phyloP scores from a whole-genome alignment of 257 asterid genomes.

The Fraxinus excelsior region DNA sequence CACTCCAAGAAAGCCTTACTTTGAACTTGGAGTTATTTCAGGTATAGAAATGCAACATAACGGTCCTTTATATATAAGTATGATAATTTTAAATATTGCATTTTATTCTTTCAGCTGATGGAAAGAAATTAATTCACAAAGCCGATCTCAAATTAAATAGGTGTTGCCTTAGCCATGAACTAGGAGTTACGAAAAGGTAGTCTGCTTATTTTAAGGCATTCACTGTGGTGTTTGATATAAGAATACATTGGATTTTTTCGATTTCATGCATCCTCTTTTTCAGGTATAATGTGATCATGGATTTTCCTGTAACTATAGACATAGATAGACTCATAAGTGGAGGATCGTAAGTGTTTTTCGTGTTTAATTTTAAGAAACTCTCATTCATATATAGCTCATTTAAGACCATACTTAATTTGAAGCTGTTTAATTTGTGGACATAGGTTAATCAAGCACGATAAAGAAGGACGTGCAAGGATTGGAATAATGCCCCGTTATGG shows the following conservation, averaged over 20 bases:
- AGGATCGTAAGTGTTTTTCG: constrained; percentile 55
- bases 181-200: constrained; percentile 60
- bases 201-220: neutral
- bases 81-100: too few relatives aligned
- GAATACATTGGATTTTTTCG: neutral
- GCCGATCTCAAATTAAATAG: constrained; percentile 58
- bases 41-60: too few relatives aligned
- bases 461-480: constrained; percentile 56
- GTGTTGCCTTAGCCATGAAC: constrained; percentile 25
- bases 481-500: constrained; percentile 89
- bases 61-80: too few relatives aligned
- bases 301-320: constrained; percentile 60
- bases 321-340: constrained; percentile 51
- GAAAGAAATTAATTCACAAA: constrained; percentile 44
- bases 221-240: neutral
- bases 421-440: neutral
- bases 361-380: neutral
- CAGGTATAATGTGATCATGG: constrained; percentile 68
- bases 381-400: too few relatives aligned
- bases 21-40: too few relatives aligned
- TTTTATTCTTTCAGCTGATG: constrained; percentile 19
- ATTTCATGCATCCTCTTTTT: constrained; percentile 9
- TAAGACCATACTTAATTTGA: neutral
- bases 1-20: too few relatives aligned
- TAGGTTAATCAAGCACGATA: constrained; percentile 35